Base-by-base conservation (phyloP, 495 filamentous ascomycete species). In the Hypoxylon fuscum region DNA sequence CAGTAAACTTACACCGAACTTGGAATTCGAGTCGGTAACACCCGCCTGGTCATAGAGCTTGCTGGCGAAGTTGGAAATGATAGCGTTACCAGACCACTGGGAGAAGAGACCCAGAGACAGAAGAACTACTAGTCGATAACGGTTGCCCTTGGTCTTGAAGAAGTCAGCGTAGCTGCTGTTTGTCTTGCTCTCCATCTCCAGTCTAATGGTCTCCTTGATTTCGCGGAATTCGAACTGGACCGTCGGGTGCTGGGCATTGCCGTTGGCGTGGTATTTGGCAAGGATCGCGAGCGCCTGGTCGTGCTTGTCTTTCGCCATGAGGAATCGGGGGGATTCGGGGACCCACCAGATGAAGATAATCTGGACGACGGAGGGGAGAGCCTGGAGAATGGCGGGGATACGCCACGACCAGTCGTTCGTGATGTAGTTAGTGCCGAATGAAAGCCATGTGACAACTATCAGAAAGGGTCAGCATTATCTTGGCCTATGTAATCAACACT, bases 41-140 rank as follows among this genome's bases (percentile, higher is more conserved):
- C 88, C 87, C 29, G 85, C 81, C 12, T 76, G 80, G 37, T 79
- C 68, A 57, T 89, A 84, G 64, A 90, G 80, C 44, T 75, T 74
- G 37, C 73, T 77, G 41, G 85, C 74, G 67, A 87, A 90, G 76
- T 90, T 89, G 43, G 82, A 85, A 66, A 88, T 83, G 34, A 88
- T 80, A 52, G 81, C 83, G 64, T 90, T 90, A 47, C 88, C 88
- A 46, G 83, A 85, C 79, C 84, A 90, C 77, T 91, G 88, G 7
- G 85, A 85, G 74, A 88, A 84, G 66, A 87, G 64, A 64, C 86
- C 86, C 25, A 88, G 75, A 17, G 81, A 81, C 32, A 87, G 71
- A 27, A 87, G 79, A 21, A 90, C 72, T 34, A 72, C 50, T 3
- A 90, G 66, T 21, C 88, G 81, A 66, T 86, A 86, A 6, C 86